These are phyloP conservation scores for Blastocystis sp. DNA, from an alignment of 352 stramenopile species.

Conservation along the genomic window DNA sequence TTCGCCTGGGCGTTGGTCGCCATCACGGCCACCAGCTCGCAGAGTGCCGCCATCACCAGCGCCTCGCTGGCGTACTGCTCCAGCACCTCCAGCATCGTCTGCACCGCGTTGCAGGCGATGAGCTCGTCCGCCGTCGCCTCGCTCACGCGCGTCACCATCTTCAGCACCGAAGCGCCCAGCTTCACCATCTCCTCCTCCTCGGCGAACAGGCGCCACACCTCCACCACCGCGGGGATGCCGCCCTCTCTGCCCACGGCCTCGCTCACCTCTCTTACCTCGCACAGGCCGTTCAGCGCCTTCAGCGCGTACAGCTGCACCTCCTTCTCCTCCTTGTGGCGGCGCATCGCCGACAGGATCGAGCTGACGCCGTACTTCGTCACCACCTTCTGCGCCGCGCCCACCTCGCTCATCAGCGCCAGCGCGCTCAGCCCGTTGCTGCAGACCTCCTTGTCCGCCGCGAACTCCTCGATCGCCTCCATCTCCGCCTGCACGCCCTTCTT, in stretches of 20 bases:
- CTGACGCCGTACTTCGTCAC: slow-evolving; percentile 24
- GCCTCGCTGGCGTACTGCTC: slow-evolving; percentile 10
- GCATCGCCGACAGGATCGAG: slow-evolving; percentile 52
- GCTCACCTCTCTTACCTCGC: not conserved
- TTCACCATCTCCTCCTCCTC: slow-evolving; percentile 4
- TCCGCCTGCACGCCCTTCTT: not conserved
- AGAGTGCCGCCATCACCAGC: slow-evolving; percentile 34
- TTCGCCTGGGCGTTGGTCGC: slow-evolving; percentile 29
- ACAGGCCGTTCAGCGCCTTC: not conserved
- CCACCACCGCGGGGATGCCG: slow-evolving; percentile 32
- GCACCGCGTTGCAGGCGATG: not conserved
- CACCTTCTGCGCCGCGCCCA: not conserved
- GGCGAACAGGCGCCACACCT: slow-evolving; percentile 22
- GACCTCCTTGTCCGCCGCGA: slow-evolving; percentile 18
- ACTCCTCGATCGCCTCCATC: slow-evolving; percentile 30
- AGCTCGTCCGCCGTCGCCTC: slow-evolving; percentile 7
- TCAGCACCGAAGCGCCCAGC: slow-evolving; percentile 34
- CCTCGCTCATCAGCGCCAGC: slow-evolving; percentile 9
- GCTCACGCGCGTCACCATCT: not conserved
- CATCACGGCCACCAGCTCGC: slow-evolving; percentile 49
- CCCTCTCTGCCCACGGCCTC: not conserved
- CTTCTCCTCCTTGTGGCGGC: not conserved
- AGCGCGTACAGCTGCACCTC: slow-evolving; percentile 39
- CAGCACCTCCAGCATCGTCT: slow-evolving; percentile 53
- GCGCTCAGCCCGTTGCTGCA: slow-evolving; percentile 32